A percentile compares a stretch with the other conserved stretches of the same genome.
phyloP scores from a whole-genome alignment of 2,329 filamentous ascomycete genomes.

The Fusarium xyrophilum region DNA sequence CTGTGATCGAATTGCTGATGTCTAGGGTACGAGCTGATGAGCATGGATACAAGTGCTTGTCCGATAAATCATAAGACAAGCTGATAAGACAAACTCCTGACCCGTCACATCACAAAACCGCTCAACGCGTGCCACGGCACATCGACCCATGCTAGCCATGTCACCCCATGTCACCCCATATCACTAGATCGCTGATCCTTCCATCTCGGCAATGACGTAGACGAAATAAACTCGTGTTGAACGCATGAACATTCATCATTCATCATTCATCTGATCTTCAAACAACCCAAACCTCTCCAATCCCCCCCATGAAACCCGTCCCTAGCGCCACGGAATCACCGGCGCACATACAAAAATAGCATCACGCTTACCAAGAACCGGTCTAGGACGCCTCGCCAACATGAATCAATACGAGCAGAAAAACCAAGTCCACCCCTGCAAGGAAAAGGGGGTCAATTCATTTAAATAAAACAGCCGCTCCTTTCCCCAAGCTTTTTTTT shows the following conservation, averaged over 20 bases:
- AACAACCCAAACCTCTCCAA: neutral
- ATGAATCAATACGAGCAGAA: conserved; percentile 16
- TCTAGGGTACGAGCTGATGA: neutral
- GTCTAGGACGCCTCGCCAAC: conserved; percentile 14
- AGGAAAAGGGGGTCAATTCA: conserved; percentile 22
- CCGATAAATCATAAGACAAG: no score
- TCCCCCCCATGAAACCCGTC: neutral
- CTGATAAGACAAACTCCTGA: neutral
- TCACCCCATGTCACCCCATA: no score
- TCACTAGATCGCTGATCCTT: neutral
- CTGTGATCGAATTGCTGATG: neutral
- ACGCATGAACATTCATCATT: conserved; percentile 3
- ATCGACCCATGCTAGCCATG: neutral
- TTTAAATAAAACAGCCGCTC: conserved; percentile 16
- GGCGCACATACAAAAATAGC: conserved; percentile 7
- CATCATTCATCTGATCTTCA: neutral
- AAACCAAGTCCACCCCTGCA: neutral
- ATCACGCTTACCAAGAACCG: neutral
- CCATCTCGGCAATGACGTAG: neutral
- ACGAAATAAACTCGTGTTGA: neutral
- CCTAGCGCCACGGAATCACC: neutral
- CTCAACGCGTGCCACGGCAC: neutral
- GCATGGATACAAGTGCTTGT: rapidly evolving
- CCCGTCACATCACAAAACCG: neutral
- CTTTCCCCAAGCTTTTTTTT: neutral